phyloP scores from a whole-genome alignment of 176 grass and related monocot species.

The Oryza longistaminata region DNA sequence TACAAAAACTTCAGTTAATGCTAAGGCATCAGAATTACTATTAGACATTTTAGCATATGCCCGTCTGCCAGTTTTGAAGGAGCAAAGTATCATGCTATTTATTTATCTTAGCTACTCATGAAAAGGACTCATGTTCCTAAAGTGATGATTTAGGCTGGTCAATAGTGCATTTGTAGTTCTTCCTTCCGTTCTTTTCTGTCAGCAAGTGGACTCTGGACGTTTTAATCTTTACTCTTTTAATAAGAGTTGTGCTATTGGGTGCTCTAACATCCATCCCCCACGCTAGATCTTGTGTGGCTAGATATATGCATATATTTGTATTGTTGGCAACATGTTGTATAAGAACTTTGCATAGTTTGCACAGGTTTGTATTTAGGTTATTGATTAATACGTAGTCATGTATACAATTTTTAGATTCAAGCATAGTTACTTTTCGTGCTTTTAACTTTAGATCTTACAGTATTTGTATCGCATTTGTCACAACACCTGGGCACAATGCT shows the following conservation, averaged over 20 bases:
- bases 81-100: neutral
- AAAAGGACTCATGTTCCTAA: neutral
- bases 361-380: neutral
- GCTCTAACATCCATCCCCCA: neutral
- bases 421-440: neutral
- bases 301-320: neutral
- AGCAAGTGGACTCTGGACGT: neutral
- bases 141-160: neutral
- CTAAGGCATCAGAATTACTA: neutral
- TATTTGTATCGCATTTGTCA: neutral
- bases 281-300: neutral
- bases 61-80: neutral
- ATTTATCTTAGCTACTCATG: neutral
- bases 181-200: neutral
- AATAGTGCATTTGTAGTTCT: neutral
- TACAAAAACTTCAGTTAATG: neutral
- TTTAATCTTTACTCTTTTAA: neutral
- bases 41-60: neutral
- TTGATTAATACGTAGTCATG: neutral
- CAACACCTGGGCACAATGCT: neutral
- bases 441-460: neutral
- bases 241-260: neutral
- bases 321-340: neutral
- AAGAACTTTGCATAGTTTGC: neutral
- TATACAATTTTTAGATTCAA: neutral